Conservation (phyloP, 768 basidiomycete species). For the Tephrocybe rancida region DNA sequence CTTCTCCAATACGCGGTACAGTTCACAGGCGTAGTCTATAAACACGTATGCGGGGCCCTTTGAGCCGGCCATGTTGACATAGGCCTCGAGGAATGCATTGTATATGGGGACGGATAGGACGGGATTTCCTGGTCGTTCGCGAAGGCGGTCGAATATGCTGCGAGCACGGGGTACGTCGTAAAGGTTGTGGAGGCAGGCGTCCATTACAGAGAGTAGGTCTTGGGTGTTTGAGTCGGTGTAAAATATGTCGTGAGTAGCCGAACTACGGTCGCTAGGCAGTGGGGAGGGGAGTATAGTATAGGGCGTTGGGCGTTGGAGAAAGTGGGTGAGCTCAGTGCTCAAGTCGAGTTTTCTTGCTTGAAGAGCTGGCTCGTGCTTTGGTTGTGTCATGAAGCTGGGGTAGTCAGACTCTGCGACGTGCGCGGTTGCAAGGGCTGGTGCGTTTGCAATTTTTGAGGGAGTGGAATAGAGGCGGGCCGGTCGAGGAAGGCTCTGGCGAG, state of each 20-base stretch:
- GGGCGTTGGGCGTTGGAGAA: slow-evolving; percentile 46
- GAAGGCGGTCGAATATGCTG: slow-evolving; percentile 67
- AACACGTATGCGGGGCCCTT: slow-evolving; percentile 55
- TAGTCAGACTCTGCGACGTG: slow-evolving; percentile 39
- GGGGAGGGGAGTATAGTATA: slow-evolving; percentile 71
- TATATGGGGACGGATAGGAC: slow-evolving; percentile 52
- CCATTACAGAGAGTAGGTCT: slow-evolving; percentile 77
- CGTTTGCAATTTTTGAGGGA: slow-evolving; percentile 55
- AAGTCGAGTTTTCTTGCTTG: slow-evolving; percentile 8
- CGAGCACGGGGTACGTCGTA: slow-evolving; percentile 81
- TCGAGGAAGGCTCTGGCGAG: slow-evolving; percentile 67
- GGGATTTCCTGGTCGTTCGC: slow-evolving; percentile 32
- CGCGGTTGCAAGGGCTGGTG: slow-evolving; percentile 53
- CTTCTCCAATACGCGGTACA: slow-evolving; percentile 61
- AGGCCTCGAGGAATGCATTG: slow-evolving; percentile 70
- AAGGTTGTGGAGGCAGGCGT: slow-evolving; percentile 76
- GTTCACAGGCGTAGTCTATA: slow-evolving; percentile 61
- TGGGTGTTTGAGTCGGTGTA: slow-evolving; percentile 68
- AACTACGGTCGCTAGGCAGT: slow-evolving; percentile 49
- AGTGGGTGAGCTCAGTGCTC: slow-evolving; percentile 46
- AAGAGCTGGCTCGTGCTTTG: slow-evolving; percentile 5
- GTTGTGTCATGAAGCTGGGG: slow-evolving; percentile 33
- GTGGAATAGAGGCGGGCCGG: slow-evolving; percentile 74
- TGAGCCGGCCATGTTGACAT: slow-evolving; percentile 55
- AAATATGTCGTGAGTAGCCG: slow-evolving; percentile 46